Conservation (phyloP, 257 asterid genomes). For the Mentha longifolia region DNA sequence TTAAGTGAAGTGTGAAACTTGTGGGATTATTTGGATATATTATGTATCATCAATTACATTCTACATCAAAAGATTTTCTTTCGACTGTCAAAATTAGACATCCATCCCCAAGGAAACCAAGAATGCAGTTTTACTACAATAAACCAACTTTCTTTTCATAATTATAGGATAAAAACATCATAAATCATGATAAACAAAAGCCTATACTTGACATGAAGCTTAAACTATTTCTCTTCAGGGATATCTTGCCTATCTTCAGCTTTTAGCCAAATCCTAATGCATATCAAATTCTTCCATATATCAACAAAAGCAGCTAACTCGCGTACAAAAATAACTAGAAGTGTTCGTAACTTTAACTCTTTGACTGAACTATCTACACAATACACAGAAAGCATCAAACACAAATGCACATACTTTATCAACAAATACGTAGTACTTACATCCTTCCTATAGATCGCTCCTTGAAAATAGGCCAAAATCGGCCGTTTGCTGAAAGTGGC, state of each 20-base stretch:
- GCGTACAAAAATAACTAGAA: conserved; percentile 9
- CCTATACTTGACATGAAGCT: not conserved
- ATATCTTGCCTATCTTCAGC: not conserved
- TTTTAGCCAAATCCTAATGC: not conserved
- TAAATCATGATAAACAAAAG: not conserved
- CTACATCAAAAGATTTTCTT: not conserved
- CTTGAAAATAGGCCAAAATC: conserved; percentile 72
- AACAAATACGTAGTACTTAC: conserved; percentile 48
- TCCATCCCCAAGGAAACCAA: not conserved
- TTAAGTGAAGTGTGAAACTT: not conserved
- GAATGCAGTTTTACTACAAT: not conserved
- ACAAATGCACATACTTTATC: not conserved
- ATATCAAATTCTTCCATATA: not conserved
- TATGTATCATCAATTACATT: not conserved
- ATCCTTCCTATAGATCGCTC: conserved; percentile 80
- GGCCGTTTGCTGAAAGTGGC: conserved; percentile 51
- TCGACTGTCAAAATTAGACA: not conserved
- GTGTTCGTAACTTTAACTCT: not conserved
- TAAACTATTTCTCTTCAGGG: not conserved
- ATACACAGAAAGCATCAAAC: not conserved
- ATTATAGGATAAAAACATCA: not conserved
- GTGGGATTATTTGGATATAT: not conserved
- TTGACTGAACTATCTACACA: not conserved
- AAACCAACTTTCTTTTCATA: conserved; percentile 2
- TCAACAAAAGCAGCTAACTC: not conserved